Evolutionary conservation across 257 asterid genomes (phyloP).

Genomic region (Penstemon davidsonii): DNA sequence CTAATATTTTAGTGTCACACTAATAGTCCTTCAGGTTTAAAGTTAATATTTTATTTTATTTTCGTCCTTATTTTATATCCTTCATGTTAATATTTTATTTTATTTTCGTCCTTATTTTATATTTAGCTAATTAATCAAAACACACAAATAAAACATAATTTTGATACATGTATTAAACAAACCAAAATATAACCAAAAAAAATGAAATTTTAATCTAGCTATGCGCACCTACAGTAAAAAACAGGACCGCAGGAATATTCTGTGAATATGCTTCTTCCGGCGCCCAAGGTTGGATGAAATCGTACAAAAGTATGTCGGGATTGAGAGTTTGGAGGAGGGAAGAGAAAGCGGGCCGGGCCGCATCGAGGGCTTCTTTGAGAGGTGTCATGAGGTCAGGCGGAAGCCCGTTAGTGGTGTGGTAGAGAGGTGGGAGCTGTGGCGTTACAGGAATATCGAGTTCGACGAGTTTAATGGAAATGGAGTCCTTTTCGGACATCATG

Average conservation of each 20-base stretch:
- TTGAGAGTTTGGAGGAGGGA: constrained; percentile 32
- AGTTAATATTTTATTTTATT: no score
- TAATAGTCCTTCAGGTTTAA: no score
- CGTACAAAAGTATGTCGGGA: constrained; percentile 47
- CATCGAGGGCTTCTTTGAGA: constrained; percentile 36
- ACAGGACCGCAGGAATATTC: constrained; percentile 38
- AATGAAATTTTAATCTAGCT: no score
- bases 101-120: no score
- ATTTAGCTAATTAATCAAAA: no score
- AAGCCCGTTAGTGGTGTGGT: constrained; percentile 49
- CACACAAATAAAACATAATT: no score
- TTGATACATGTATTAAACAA: no score
- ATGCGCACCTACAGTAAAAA: constrained; percentile 32
- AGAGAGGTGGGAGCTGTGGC: constrained; percentile 32
- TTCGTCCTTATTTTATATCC: no score
- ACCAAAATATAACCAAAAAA: no score
- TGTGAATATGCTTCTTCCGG: constrained; percentile 33
- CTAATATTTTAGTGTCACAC: no score
- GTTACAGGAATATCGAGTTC: constrained; percentile 33
- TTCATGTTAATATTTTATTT: no score
- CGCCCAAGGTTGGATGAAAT: constrained; percentile 42
- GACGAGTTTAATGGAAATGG: constrained; percentile 34
- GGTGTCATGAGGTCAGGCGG: constrained; percentile 37
- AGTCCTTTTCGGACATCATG: constrained; percentile 28
- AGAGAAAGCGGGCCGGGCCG: constrained; percentile 27